Base-by-base conservation (phyloP, 192 early-diverging fungal genomes). In the Backusella australiensis region DNA sequence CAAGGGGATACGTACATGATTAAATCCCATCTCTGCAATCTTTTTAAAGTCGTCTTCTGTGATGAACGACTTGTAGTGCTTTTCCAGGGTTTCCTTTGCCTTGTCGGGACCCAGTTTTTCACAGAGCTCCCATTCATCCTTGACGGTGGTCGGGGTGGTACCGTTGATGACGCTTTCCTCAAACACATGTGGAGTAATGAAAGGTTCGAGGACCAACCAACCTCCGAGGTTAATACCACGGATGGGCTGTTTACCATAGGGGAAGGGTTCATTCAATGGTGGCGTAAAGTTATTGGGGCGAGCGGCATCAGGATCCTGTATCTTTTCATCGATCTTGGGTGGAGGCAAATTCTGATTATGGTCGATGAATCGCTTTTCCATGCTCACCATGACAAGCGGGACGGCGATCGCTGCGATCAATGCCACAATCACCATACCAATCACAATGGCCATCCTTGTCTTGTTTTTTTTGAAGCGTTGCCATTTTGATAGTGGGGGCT, bases 221-320 rank as follows among this genome's bases (percentile, higher is more conserved):
- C 92, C 91, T 46, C 92, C 90, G 1, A 93, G 76, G 38, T 92
- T 93, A 32, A 92, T 91, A 7, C 92, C 92, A 6, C 90, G 87
- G 35, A 92, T 89, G 44, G 67, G 46, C 26, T 81, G 39, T 4
- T 72, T 42, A 63, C 78, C 77, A 56, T 85, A 88, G 17, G 75
- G 70, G 72, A 88, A 84, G n/a, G 73, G 67, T 34, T 84, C 71
- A 35, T 81, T 77, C 21, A 88, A 73, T 8, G 86, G 71, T 17
- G 84, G 86, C 0, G 84, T 85, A 36, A 80, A 77, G 1, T 42
- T 69, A 63, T 87, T 87, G 9, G 70, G 68, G 32, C 77, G 46
- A 3, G 35, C 53, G 3, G 66, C 34, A 34, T 81, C 74, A 56
- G 69, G 75, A 81, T 78, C 32, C 29, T 41, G 23, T 74, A 36